Evolutionary conservation across 202 grass and related monocot species (phyloP), one percentile per base, ranked within the genome.

Genomic region (Dendrocalamus latiflorus): DNA sequence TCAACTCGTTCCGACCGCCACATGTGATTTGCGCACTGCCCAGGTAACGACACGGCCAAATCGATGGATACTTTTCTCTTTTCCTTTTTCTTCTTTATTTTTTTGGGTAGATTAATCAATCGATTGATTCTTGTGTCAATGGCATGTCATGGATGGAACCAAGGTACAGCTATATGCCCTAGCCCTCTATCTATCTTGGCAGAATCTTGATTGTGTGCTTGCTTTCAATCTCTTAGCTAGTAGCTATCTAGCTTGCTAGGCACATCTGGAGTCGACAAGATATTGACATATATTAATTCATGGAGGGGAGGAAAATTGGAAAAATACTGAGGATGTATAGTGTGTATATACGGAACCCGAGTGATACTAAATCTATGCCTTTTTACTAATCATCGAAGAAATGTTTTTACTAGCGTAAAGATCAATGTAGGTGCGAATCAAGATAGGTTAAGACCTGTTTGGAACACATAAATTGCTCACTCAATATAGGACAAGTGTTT

Each of bases 1-100:
- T 67, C 24, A 45, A 16, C 50, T 68, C 7, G 34, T 30, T 62
- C 65, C 44, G 22, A 83, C 3, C 22, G 21, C 26, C 17, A 36
- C 48, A 57, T 57, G 71, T 36, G 72, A 68, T 65, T 34, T 75
- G 61, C 60, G 56, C 10, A 67, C 14, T 75, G 38, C 81, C 28
- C 45, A 51, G 34, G 45, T 55, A 83, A 80, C 21, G 49, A 83
- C 58, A 30, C 14, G 9, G 30, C 28, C 57, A 83, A 82, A 74
- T 65, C 30, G 11, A 37, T 65, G 22, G 33, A 74, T 82, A 64
- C 20, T 26, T 64, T 72, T 41, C 21, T 41, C n/a, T 53, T 17
- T 50, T 49, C 18, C 16, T 18, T 28, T 16, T 28, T 11, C 25
- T 41, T 20, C 20, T 41, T 39, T 26, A 65, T 16, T 49, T 38